A percentile compares a stretch with the other conserved stretches of the same genome.
Evolutionary conservation across 441 rosid species (phyloP).

Genomic region (Arabidopsis lyrata): DNA sequence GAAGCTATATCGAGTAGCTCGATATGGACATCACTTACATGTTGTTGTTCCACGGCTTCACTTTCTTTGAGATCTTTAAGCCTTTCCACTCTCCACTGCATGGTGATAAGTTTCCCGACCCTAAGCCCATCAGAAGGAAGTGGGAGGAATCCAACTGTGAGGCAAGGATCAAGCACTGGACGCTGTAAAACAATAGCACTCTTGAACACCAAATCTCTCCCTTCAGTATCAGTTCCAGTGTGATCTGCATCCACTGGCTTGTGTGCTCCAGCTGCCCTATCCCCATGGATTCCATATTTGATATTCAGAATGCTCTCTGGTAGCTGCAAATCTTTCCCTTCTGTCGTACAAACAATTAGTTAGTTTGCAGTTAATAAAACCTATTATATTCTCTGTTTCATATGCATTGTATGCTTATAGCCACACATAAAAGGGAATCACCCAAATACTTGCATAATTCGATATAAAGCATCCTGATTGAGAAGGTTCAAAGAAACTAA

Average conservation of each 20-base stretch:
- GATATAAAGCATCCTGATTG: not conserved
- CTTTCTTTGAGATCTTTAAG: constrained; percentile 66
- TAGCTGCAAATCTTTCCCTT: constrained; percentile 50
- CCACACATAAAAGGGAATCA: not conserved
- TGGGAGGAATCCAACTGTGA: constrained; percentile 94
- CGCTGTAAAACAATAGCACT: constrained; percentile 81
- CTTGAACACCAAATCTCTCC: constrained; percentile 76
- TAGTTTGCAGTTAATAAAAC: constrained; percentile 21
- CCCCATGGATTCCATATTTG: constrained; percentile 79
- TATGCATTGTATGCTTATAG: constrained; percentile 20
- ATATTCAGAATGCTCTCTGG: constrained; percentile 83
- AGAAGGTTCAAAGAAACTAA: not conserved
- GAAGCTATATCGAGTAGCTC: constrained; percentile 20
- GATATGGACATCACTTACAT: constrained; percentile 56
- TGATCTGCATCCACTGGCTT: constrained; percentile 62
- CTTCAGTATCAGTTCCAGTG: constrained; percentile 47
- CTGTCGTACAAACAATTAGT: constrained; percentile 46
- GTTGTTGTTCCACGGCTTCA: constrained; percentile 44
- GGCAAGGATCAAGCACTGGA: constrained; percentile 93
- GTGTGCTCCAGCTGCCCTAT: constrained; percentile 87
- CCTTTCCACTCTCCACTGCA: constrained; percentile 96
- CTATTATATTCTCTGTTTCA: not conserved
- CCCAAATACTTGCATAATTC: constrained; percentile 4
- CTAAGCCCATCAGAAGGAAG: constrained; percentile 83
- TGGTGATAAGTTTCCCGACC: constrained; percentile 86